A percentile compares a stretch with the other conserved stretches of the same genome.
phyloP scores from a whole-genome alignment of 176 grass and related monocot species.

The Ensete glaucum region DNA sequence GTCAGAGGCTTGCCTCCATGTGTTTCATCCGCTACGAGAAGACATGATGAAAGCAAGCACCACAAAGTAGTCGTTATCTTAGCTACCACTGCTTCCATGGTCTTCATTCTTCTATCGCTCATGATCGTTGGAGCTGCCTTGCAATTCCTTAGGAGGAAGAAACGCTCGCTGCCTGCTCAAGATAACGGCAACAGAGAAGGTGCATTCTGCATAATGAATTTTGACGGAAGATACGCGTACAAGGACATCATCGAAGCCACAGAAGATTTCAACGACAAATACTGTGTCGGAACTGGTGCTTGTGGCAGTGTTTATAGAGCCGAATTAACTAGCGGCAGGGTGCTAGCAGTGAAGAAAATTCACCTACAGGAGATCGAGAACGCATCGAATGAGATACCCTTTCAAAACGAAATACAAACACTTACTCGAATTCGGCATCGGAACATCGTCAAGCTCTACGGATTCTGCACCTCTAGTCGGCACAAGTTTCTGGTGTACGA shows the following conservation, averaged over 20 bases:
- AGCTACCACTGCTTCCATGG: no score
- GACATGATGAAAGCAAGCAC: no score
- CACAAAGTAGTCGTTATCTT: background rate
- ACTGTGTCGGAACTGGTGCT: conserved; percentile 8
- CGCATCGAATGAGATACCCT: background rate
- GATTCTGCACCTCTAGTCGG: conserved; percentile 10
- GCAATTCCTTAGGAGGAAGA: no score
- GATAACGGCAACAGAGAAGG: background rate
- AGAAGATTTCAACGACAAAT: conserved; percentile 22
- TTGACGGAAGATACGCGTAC: conserved; percentile 11
- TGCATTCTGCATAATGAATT: conserved; percentile 6
- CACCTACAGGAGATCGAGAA: no score
- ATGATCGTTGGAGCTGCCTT: no score
- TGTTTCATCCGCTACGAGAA: no score
- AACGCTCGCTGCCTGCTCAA: no score
- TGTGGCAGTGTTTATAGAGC: background rate
- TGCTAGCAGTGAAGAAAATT: no score
- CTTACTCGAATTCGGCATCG: conserved; percentile 21
- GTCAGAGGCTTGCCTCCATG: no score
- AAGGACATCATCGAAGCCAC: conserved; percentile 12
- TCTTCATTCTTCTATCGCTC: no score
- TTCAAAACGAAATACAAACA: conserved; percentile 8
- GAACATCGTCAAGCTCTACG: conserved; percentile 24
- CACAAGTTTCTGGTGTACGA: conserved; percentile 25
- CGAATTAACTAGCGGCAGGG: no score